A percentile compares a stretch with the other conserved stretches of the same genome.
These are phyloP conservation scores for Collybia nuda DNA, from an alignment of 768 basidiomycete species.

Conservation along the genomic window DNA sequence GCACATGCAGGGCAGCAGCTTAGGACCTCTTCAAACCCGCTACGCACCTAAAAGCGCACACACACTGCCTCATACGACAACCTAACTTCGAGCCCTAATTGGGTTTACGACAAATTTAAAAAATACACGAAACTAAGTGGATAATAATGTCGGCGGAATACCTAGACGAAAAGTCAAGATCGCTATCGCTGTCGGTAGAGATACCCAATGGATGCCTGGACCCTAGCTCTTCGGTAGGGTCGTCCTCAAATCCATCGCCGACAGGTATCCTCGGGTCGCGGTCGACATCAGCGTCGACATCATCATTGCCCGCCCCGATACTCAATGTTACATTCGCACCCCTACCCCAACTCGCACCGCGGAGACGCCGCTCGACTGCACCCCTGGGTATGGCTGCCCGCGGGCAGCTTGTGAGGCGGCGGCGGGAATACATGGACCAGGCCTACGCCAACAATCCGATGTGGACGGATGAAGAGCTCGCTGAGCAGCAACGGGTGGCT, in stretches of 20 bases:
- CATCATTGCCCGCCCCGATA: slow-evolving; percentile 29
- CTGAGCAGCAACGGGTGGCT: slow-evolving; percentile 26
- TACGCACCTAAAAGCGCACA: too few relatives aligned
- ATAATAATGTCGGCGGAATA: neutral
- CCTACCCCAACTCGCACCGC: slow-evolving; percentile 50
- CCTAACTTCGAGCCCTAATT: too few relatives aligned
- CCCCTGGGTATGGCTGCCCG: slow-evolving; percentile 59
- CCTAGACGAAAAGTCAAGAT: neutral
- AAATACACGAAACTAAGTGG: too few relatives aligned
- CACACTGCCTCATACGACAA: too few relatives aligned
- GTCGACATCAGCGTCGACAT: slow-evolving; percentile 37
- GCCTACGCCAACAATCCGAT: slow-evolving; percentile 17
- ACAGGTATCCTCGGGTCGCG: slow-evolving; percentile 46
- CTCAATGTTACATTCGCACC: slow-evolving; percentile 59
- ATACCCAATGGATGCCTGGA: neutral
- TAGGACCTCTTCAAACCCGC: too few relatives aligned
- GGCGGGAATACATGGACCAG: slow-evolving; percentile 21
- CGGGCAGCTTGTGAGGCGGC: slow-evolving; percentile 36
- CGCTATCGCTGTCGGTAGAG: neutral
- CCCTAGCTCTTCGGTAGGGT: neutral
- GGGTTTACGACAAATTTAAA: too few relatives aligned
- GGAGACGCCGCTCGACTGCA: slow-evolving; percentile 43
- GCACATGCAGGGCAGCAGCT: too few relatives aligned
- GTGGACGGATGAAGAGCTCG: slow-evolving; percentile 40
- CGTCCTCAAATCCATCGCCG: slow-evolving; percentile 7